phyloP scores from a whole-genome alignment of 495 filamentous ascomycete species.

The Rhizodiscina lignyota region DNA sequence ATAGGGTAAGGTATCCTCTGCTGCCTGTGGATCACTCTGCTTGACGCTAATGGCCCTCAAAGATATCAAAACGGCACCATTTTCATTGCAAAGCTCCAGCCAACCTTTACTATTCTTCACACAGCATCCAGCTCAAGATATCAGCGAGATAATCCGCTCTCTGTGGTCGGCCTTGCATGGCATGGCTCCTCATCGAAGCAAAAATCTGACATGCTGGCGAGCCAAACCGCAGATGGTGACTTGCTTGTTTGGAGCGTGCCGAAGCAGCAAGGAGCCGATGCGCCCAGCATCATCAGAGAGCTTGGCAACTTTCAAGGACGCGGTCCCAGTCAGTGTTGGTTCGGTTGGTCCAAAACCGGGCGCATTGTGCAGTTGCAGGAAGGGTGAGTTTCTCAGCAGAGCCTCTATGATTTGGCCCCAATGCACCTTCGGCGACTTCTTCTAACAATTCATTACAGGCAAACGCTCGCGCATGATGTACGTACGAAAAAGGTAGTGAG shows the following conservation, averaged over 20 bases:
- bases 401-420: conserved; percentile 4
- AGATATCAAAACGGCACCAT: conserved; percentile 95
- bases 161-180: conserved; percentile 84
- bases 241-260: conserved; percentile 93
- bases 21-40: conserved; percentile 1
- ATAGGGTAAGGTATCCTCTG: conserved; percentile 67
- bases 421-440: neutral
- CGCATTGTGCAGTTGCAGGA: conserved; percentile 86
- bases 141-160: conserved; percentile 45
- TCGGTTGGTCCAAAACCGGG: conserved; percentile 96
- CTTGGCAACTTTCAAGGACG: conserved; percentile 59
- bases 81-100: conserved; percentile 73
- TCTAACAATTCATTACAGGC: no score
- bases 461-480: conserved; percentile 92
- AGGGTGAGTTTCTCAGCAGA: conserved; percentile 42
- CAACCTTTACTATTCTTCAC: conserved; percentile 86
- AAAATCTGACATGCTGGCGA: conserved; percentile 95
- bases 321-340: conserved; percentile 73
- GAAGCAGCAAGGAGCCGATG: conserved; percentile 61
- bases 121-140: conserved; percentile 68
- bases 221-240: conserved; percentile 83
- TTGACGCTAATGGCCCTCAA: conserved; percentile 7
- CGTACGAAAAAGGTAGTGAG: conserved; percentile 86
- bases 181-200: conserved; percentile 93
- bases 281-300: conserved; percentile 71